Conservation (phyloP, 139 green algal species). For the Dunaliella primolecta region DNA sequence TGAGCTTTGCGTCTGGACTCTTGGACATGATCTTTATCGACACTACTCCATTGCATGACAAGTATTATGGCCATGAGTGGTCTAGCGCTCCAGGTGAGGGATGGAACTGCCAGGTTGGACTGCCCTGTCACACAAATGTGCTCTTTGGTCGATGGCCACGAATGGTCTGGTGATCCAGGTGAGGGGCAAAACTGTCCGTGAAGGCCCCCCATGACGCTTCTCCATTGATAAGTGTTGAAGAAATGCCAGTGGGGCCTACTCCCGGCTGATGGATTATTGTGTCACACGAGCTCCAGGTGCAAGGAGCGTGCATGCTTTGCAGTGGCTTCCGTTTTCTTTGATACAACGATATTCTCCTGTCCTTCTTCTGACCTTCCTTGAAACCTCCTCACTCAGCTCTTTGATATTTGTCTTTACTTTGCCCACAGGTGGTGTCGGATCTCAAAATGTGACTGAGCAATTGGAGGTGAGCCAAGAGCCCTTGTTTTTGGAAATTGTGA, state of each 20-base stretch:
- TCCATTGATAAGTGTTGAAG: constrained; percentile 3
- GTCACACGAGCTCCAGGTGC: no score
- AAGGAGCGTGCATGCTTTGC: no score
- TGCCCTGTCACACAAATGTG: background rate
- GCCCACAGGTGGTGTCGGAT: background rate
- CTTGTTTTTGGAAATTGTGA: no score
- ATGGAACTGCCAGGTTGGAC: background rate
- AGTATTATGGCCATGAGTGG: constrained; percentile 44
- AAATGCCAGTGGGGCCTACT: no score
- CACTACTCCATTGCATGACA: constrained; percentile 55
- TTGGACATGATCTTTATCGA: constrained; percentile 72
- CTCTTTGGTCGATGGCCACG: no score
- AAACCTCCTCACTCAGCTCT: no score
- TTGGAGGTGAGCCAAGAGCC: background rate
- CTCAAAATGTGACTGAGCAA: background rate
- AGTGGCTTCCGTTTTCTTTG: no score
- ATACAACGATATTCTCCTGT: no score
- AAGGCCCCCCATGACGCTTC: background rate
- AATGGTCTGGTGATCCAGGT: background rate
- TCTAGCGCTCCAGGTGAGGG: constrained; percentile 32
- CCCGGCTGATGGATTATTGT: no score
- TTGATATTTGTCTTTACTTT: no score
- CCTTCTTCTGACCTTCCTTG: no score
- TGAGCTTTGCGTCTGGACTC: constrained; percentile 8
- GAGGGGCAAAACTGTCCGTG: background rate